These are phyloP conservation scores for Alloteropsis semialata DNA, from an alignment of 176 grass and related monocot genomes.

Conservation along the genomic window DNA sequence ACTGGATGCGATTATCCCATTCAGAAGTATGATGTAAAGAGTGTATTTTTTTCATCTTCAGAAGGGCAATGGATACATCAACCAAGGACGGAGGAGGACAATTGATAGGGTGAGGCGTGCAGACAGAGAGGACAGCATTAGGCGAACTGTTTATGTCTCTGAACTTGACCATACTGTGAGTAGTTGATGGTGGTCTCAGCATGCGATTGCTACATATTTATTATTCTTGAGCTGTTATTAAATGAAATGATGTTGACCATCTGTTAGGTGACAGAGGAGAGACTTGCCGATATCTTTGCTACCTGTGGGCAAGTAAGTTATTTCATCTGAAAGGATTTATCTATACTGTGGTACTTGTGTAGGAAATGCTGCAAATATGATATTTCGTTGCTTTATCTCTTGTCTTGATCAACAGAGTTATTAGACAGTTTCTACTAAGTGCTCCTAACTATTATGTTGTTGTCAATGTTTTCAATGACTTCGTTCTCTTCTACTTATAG, in stretches of 20 bases:
- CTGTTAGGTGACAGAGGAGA: conserved; percentile 92
- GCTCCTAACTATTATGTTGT: background rate
- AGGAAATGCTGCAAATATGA: background rate
- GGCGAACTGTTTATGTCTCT: conserved; percentile 85
- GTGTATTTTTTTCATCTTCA: conserved; percentile 23
- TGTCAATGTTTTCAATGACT: background rate
- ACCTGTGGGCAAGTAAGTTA: conserved; percentile 87
- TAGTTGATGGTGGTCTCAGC: conserved; percentile 33
- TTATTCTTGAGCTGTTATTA: background rate
- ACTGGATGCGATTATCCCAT: background rate
- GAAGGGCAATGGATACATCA: conserved; percentile 58
- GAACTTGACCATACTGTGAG: conserved; percentile 86
- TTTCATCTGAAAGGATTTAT: conserved; percentile 4
- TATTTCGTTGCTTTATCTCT: background rate
- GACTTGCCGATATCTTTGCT: conserved; percentile 89
- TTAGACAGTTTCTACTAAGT: background rate
- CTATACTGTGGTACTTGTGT: background rate
- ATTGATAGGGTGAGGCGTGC: conserved; percentile 58
- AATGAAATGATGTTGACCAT: conserved; percentile 30
- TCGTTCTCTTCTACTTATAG: background rate
- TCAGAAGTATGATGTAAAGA: conserved; percentile 7
- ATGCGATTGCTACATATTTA: background rate
- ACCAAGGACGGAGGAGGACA: conserved; percentile 51
- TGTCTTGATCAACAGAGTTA: background rate
- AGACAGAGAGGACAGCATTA: conserved; percentile 79